A percentile compares a stretch with the other conserved stretches of the same genome.
Evolutionary conservation across 805 yeast species (phyloP).

Genomic region (Ogataea parapolymorpha): DNA sequence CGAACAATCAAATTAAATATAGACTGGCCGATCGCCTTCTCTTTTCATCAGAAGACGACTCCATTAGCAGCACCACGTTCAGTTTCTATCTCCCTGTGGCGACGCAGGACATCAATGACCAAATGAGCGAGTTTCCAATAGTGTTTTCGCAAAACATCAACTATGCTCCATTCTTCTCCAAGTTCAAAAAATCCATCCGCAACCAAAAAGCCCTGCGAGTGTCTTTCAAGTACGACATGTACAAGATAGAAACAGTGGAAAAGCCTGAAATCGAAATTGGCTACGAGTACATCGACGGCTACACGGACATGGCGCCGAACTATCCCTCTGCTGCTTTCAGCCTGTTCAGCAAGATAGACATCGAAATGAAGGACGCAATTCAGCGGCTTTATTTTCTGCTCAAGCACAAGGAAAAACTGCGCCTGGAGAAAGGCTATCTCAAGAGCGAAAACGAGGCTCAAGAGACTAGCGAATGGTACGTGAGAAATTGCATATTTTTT

Average conservation of each 20-base stretch:
- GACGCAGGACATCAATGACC: slow-evolving; percentile 11
- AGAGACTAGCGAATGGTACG: slow-evolving; percentile 20
- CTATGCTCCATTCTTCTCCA: slow-evolving; percentile 9
- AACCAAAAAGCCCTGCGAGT: slow-evolving; percentile 12
- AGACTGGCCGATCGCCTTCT: slow-evolving; percentile 19
- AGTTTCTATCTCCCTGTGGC: slow-evolving; percentile 29
- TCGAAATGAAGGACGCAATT: slow-evolving; percentile 9
- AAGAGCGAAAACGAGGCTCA: slow-evolving; percentile 1
- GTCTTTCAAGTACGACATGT: slow-evolving; percentile 10
- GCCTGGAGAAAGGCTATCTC: slow-evolving; percentile 20
- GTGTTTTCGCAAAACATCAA: slow-evolving; percentile 1
- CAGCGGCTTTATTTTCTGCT: slow-evolving; percentile 25
- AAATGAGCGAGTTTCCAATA: slow-evolving; percentile 18
- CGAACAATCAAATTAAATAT: slow-evolving; percentile 6
- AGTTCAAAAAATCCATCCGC: slow-evolving; percentile 5
- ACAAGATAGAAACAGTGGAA: neutral
- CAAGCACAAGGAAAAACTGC: slow-evolving; percentile 21
- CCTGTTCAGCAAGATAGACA: slow-evolving; percentile 7
- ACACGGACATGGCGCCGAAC: slow-evolving; percentile 2
- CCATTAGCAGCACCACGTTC: slow-evolving; percentile 16
- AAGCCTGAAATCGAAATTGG: slow-evolving; percentile 4
- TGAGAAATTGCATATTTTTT: slow-evolving; percentile 25
- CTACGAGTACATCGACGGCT: slow-evolving; percentile 6
- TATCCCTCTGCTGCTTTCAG: slow-evolving; percentile 4
- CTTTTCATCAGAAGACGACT: slow-evolving; percentile 21